These are phyloP conservation scores for Alternaria infectoria DNA, from an alignment of 2,329 filamentous ascomycete genomes.

Conservation along the genomic window DNA sequence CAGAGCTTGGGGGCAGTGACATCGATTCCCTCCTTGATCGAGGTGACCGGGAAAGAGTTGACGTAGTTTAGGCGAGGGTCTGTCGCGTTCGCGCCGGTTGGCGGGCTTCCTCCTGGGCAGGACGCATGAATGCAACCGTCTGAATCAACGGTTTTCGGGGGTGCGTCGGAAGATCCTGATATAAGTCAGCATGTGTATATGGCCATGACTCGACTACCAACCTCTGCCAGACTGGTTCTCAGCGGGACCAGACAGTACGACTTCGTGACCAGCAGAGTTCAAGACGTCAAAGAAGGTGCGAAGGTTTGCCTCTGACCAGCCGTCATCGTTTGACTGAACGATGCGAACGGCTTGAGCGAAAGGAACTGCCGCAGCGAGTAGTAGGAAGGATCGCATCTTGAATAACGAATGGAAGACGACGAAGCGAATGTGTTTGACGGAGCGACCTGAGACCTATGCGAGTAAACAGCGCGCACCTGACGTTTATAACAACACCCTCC, in stretches of 20 bases:
- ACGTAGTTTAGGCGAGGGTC: slow-evolving; percentile 71
- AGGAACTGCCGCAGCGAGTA: slow-evolving; percentile 35
- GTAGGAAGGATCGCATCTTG: slow-evolving; percentile 34
- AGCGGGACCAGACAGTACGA: slow-evolving; percentile 70
- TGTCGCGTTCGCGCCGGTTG: slow-evolving; percentile 63
- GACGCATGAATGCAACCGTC: slow-evolving; percentile 66
- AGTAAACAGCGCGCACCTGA: background rate
- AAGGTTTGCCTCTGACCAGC: slow-evolving; percentile 74
- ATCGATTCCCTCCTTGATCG: slow-evolving; percentile 68
- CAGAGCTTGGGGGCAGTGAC: slow-evolving; percentile 62
- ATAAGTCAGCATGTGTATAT: slow-evolving; percentile 7
- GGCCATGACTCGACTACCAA: slow-evolving; percentile 36
- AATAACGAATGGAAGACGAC: slow-evolving; percentile 44
- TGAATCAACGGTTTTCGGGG: slow-evolving; percentile 56
- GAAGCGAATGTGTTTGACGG: slow-evolving; percentile 5
- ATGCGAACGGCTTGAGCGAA: slow-evolving; percentile 39
- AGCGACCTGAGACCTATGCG: background rate
- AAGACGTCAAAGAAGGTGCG: slow-evolving; percentile 66
- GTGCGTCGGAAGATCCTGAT: slow-evolving; percentile 59
- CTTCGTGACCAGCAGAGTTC: slow-evolving; percentile 62
- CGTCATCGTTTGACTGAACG: slow-evolving; percentile 73
- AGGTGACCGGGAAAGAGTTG: slow-evolving; percentile 70
- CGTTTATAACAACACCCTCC: slow-evolving; percentile 17
- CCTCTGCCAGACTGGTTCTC: slow-evolving; percentile 69
- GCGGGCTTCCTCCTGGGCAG: slow-evolving; percentile 63